These are phyloP conservation scores for Pythium inflatum DNA, from an alignment of 352 stramenopile genomes.

Conservation along the genomic window DNA sequence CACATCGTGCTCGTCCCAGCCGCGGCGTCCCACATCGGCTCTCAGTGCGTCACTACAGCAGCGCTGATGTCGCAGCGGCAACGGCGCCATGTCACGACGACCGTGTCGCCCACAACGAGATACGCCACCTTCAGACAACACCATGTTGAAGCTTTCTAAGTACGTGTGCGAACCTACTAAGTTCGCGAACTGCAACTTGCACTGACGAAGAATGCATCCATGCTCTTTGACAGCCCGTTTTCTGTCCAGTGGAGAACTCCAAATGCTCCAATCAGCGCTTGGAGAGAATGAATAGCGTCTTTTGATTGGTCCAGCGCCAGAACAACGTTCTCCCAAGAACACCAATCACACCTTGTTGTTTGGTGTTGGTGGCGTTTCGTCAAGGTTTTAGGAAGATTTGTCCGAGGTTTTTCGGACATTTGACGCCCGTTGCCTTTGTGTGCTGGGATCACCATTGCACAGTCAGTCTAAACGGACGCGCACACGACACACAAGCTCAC, in stretches of 20 bases:
- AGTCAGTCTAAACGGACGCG: neutral
- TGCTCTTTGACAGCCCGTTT: conserved; percentile 7
- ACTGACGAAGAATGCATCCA: conserved; percentile 14
- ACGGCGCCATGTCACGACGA: conserved; percentile 15
- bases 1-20: conserved; percentile 14
- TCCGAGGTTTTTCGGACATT: neutral
- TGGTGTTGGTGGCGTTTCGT: neutral
- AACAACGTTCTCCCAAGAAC: conserved; percentile 21
- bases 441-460: no score
- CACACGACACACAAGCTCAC: conserved; percentile 27
- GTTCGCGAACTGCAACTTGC: neutral
- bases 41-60: no score
- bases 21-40: conserved; percentile 12
- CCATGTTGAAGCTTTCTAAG: conserved; percentile 14
- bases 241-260: conserved; percentile 1
- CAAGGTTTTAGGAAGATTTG: conserved; percentile 24
- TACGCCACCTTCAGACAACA: conserved; percentile 5
- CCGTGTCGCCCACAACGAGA: no score
- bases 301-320: conserved; percentile 21
- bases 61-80: conserved; percentile 15
- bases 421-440: no score
- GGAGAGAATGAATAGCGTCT: no score
- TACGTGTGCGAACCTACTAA: neutral
- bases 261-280: neutral
- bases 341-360: conserved; percentile 23